Conservation (phyloP, 768 basidiomycete species). For the Coprinopsis marcescibilis region DNA sequence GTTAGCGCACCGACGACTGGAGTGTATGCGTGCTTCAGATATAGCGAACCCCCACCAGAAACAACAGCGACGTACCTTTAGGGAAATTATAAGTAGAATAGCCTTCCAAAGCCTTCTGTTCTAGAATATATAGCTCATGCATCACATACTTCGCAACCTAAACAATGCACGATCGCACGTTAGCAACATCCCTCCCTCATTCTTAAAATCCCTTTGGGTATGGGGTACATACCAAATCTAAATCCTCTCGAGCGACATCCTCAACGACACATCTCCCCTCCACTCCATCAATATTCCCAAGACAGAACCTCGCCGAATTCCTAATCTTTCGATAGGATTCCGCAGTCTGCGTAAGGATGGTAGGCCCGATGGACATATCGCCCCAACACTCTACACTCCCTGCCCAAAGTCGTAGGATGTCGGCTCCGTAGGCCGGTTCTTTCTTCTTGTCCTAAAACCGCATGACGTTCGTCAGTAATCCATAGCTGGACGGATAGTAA, state of each 20-base stretch:
- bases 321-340: slow-evolving; percentile 80
- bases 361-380: slow-evolving; percentile 83
- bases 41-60: neutral
- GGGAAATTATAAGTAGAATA: slow-evolving; percentile 79
- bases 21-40: too few relatives aligned
- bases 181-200: neutral
- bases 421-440: slow-evolving; percentile 78
- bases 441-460: slow-evolving; percentile 61
- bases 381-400: slow-evolving; percentile 87
- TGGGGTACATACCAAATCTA: slow-evolving; percentile 55
- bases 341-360: slow-evolving; percentile 65
- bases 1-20: slow-evolving; percentile 67
- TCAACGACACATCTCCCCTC: slow-evolving; percentile 23
- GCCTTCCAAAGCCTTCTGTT: slow-evolving; percentile 57
- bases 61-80: slow-evolving; percentile 48
- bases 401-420: slow-evolving; percentile 85
- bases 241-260: slow-evolving; percentile 36
- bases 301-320: slow-evolving; percentile 79
- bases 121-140: slow-evolving; percentile 73
- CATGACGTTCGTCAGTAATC: too few relatives aligned
- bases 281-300: slow-evolving; percentile 64
- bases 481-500: too few relatives aligned
- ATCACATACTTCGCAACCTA: slow-evolving; percentile 85
- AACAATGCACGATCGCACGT: neutral
- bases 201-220: neutral